Evolutionary conservation across 345 rosid genomes (phyloP).

Genomic region (Zanthoxylum bungeanum): DNA sequence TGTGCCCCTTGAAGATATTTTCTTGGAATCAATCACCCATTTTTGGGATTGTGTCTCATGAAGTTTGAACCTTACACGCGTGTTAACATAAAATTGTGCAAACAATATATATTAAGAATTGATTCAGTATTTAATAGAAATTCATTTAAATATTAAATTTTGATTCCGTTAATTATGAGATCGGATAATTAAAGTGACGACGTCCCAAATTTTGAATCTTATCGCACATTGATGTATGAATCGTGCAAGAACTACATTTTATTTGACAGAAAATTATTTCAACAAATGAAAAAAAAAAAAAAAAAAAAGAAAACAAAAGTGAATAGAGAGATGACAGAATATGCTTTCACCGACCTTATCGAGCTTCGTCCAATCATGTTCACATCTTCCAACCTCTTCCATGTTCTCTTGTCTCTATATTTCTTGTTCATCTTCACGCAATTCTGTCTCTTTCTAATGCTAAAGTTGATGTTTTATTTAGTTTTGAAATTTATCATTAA

Average conservation of each 20-base stretch:
- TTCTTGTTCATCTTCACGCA: not conserved
- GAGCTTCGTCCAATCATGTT: conserved; percentile 24
- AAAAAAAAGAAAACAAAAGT: not conserved
- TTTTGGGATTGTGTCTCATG: too few relatives aligned
- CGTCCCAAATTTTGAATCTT: too few relatives aligned
- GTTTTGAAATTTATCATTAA: not conserved
- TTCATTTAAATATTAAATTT: too few relatives aligned
- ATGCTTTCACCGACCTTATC: conserved; percentile 47
- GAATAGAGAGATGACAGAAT: not conserved
- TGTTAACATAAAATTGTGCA: too few relatives aligned
- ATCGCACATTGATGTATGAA: not conserved
- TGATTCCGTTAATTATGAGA: too few relatives aligned
- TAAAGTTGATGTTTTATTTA: not conserved
- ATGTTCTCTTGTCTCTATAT: conserved; percentile 20
- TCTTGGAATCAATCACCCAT: too few relatives aligned
- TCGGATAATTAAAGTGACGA: too few relatives aligned
- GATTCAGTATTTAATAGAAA: too few relatives aligned
- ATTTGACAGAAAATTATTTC: not conserved
- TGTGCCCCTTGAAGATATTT: too few relatives aligned
- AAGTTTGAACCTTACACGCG: too few relatives aligned
- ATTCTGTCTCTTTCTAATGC: not conserved
- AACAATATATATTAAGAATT: too few relatives aligned
- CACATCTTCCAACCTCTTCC: conserved; percentile 10
- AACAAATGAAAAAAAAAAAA: not conserved
- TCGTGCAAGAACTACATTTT: not conserved